phyloP scores from a whole-genome alignment of 164 flowering plant species.

The Aristolochia fimbriata region DNA sequence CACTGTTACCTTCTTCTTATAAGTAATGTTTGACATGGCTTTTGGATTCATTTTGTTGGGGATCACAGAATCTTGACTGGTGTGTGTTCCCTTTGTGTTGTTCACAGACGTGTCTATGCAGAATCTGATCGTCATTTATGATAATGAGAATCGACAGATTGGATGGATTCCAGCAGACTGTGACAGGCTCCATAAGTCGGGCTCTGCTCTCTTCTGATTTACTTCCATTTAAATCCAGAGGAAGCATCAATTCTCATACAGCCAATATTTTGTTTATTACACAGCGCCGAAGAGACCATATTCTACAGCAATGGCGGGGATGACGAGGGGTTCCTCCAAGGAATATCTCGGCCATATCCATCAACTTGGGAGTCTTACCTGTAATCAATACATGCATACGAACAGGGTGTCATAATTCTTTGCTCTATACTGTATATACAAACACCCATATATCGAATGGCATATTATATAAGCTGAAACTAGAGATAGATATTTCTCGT shows the following conservation, averaged over 20 bases:
- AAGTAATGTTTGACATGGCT: not conserved
- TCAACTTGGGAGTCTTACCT: slow-evolving; percentile 18
- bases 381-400: not conserved
- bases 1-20: not conserved
- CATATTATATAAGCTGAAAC: not conserved
- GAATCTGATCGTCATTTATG: slow-evolving; percentile 65
- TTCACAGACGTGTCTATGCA: slow-evolving; percentile 58
- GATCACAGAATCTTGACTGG: not conserved
- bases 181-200: slow-evolving; percentile 60
- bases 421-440: not conserved
- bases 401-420: not conserved
- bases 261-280: slow-evolving; percentile 24
- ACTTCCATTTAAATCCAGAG: slow-evolving; percentile 15
- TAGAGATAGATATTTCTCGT: no score
- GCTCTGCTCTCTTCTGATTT: slow-evolving; percentile 24
- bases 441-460: not conserved
- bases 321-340: slow-evolving; percentile 6
- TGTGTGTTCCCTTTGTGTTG: not conserved
- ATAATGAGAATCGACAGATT: slow-evolving; percentile 59
- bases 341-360: slow-evolving; percentile 21
- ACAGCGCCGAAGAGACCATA: slow-evolving; percentile 28
- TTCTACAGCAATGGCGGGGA: slow-evolving; percentile 12
- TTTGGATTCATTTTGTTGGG: not conserved
- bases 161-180: slow-evolving; percentile 77
- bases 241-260: slow-evolving; percentile 26